Percentiles rank a stretch among this genome's conserved stretches.
phyloP scores from a whole-genome alignment of 116 monocot species.

The Dioscorea cayenensis region DNA sequence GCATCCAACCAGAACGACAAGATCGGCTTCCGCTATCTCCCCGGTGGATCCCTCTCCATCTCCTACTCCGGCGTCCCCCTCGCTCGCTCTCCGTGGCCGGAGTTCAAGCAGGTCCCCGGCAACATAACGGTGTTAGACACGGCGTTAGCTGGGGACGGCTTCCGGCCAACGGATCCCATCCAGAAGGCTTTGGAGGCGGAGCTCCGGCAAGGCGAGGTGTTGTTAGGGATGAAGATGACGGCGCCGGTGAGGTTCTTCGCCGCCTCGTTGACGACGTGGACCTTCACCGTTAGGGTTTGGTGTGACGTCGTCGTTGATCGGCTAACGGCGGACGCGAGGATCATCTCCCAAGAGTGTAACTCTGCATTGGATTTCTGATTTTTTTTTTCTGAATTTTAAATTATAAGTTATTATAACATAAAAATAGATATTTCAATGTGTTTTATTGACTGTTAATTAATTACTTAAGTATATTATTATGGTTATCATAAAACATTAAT shows the following conservation, averaged over 20 bases:
- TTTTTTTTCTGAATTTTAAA: too few species aligned
- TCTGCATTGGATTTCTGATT: conserved; percentile 12
- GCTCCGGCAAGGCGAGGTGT: conserved; percentile 17
- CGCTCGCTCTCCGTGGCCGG: conserved; percentile 27
- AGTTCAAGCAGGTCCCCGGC: conserved; percentile 24
- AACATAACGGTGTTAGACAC: conserved; percentile 30
- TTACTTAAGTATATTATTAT: too few species aligned
- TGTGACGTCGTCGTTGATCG: conserved; percentile 35
- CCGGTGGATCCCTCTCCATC: conserved; percentile 15
- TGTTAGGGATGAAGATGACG: conserved; percentile 20
- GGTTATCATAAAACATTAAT: too few species aligned
- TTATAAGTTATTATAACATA: too few species aligned
- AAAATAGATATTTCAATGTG: too few species aligned
- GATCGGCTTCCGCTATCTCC: conserved; percentile 30
- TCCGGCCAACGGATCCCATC: conserved; percentile 11
- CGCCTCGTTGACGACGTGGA: conserved; percentile 33
- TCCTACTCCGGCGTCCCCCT: conserved; percentile 24
- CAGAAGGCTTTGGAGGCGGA: conserved; percentile 8
- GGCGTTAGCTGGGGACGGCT: conserved; percentile 14
- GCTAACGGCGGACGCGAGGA: conserved; percentile 14
- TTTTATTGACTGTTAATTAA: too few species aligned
- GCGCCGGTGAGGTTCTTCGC: conserved; percentile 37
- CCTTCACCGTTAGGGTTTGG: conserved; percentile 20
- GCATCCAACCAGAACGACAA: conserved; percentile 45
- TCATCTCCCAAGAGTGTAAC: conserved; percentile 16